Evolutionary conservation across 164 flowering plant species (phyloP).

Genomic region (Chimonanthus salicifolius): DNA sequence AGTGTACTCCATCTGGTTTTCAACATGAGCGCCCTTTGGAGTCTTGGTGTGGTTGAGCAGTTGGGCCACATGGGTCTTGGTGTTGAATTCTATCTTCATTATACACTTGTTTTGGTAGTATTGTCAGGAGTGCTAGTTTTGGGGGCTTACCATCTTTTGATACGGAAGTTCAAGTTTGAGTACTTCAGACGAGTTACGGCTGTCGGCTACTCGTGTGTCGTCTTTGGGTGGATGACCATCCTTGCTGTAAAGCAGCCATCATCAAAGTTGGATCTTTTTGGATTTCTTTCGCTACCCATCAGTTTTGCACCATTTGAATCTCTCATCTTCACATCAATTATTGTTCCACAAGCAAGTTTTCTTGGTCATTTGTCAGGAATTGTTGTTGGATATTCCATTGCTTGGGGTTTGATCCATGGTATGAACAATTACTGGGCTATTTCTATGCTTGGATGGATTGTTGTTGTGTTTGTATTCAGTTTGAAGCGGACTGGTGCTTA

Average conservation of each 20-base stretch:
- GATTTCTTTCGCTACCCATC: slow-evolving; percentile 86
- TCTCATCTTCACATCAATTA: slow-evolving; percentile 83
- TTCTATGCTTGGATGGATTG: slow-evolving; percentile 87
- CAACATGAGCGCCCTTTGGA: slow-evolving; percentile 98
- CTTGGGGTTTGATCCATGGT: slow-evolving; percentile 93
- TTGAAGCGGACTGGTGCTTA: slow-evolving; percentile 78
- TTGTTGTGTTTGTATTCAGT: slow-evolving; percentile 59
- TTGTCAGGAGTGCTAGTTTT: too few species aligned
- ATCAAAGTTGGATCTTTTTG: slow-evolving; percentile 81
- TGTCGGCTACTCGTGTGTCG: slow-evolving; percentile 97
- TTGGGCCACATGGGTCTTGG: too few species aligned
- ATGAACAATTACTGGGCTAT: slow-evolving; percentile 95
- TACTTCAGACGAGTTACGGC: slow-evolving; percentile 89
- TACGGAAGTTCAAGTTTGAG: slow-evolving; percentile 74
- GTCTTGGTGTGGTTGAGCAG: slow-evolving; percentile 72
- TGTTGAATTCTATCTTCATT: too few species aligned
- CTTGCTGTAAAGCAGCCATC: slow-evolving; percentile 87
- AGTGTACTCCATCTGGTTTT: slow-evolving; percentile 88
- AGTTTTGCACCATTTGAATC: slow-evolving; percentile 98
- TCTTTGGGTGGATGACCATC: slow-evolving; percentile 98
- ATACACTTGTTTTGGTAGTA: too few species aligned
- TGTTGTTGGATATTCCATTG: slow-evolving; percentile 81
- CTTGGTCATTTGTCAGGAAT: slow-evolving; percentile 92
- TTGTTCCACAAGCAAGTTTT: slow-evolving; percentile 99
- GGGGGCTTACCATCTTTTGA: slow-evolving; percentile 26